phyloP scores from a whole-genome alignment of 495 filamentous ascomycete genomes.

The Amphirosellinia nigrospora region DNA sequence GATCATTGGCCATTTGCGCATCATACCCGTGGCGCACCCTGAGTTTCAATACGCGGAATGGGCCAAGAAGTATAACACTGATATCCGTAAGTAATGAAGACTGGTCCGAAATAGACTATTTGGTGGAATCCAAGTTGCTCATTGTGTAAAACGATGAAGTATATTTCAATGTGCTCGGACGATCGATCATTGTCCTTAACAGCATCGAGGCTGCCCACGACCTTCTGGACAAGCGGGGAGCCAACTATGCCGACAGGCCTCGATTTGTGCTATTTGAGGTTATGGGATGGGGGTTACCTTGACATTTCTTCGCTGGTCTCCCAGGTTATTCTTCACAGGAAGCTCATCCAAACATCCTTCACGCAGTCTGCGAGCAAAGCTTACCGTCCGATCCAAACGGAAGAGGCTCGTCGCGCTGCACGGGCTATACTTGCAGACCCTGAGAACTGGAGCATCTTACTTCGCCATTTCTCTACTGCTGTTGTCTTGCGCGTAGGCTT shows the following conservation, averaged over 20 bases:
- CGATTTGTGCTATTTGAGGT: slow-evolving; percentile 57
- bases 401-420: slow-evolving; percentile 41
- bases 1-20: slow-evolving; percentile 49
- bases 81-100: slow-evolving; percentile 12
- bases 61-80: slow-evolving; percentile 38
- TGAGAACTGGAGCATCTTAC: slow-evolving; percentile 22
- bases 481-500: slow-evolving; percentile 54
- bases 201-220: slow-evolving; percentile 47
- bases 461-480: slow-evolving; percentile 34
- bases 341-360: slow-evolving; percentile 49
- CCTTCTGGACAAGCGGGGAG: slow-evolving; percentile 51
- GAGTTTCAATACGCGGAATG: slow-evolving; percentile 50
- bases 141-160: slow-evolving; percentile 37
- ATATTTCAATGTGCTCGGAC: slow-evolving; percentile 50
- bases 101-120: slow-evolving; percentile 17
- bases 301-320: slow-evolving; percentile 56
- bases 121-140: background rate
- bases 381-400: slow-evolving; percentile 41
- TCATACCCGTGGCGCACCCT: slow-evolving; percentile 46
- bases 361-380: slow-evolving; percentile 43
- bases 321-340: slow-evolving; percentile 52
- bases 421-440: slow-evolving; percentile 31
- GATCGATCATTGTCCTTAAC: slow-evolving; percentile 51
- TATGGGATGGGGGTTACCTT: slow-evolving; percentile 55
- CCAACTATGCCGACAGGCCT: slow-evolving; percentile 52